A percentile compares a stretch with the other conserved stretches of the same genome.
Conservation (phyloP, 1,284 basidiomycete genomes). For the Trichosporon faecale region DNA sequence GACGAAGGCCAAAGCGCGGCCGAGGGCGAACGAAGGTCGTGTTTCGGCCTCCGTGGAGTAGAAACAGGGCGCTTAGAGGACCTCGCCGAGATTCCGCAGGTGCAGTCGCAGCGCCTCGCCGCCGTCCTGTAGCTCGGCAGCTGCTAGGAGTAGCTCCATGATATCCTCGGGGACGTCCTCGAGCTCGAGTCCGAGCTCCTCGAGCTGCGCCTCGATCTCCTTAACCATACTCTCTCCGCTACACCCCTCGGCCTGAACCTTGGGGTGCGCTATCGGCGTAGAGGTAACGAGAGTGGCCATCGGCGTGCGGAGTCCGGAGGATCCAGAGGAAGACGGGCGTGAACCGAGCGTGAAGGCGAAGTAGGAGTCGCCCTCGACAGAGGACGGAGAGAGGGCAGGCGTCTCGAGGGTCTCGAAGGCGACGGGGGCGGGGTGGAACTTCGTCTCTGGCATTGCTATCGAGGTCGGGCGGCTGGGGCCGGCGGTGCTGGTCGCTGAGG, state of each 20-base stretch:
- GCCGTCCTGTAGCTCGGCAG: neutral
- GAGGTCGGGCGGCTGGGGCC: neutral
- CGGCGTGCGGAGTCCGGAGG: neutral
- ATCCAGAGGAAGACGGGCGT: neutral
- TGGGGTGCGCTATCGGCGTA: neutral
- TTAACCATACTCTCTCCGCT: neutral
- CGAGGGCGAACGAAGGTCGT: too few relatives aligned
- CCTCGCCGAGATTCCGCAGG: neutral
- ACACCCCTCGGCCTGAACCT: neutral
- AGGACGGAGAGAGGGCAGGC: neutral
- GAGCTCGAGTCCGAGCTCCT: neutral
- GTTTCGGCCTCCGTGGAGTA: too few relatives aligned
- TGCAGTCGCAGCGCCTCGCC: neutral
- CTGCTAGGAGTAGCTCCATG: neutral
- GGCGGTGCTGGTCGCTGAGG: neutral
- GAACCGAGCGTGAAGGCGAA: neutral
- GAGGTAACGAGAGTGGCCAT: neutral
- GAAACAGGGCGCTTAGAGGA: neutral
- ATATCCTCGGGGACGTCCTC: neutral
- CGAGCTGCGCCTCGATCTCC: neutral
- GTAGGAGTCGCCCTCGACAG: neutral
- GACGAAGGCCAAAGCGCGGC: neutral
- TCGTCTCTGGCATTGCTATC: neutral
- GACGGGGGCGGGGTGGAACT: neutral
- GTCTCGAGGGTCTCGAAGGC: neutral